Evolutionary conservation across 2,329 filamentous ascomycete genomes (phyloP), one percentile per base, ranked within the genome.

Genomic region (Cercospora sp.): DNA sequence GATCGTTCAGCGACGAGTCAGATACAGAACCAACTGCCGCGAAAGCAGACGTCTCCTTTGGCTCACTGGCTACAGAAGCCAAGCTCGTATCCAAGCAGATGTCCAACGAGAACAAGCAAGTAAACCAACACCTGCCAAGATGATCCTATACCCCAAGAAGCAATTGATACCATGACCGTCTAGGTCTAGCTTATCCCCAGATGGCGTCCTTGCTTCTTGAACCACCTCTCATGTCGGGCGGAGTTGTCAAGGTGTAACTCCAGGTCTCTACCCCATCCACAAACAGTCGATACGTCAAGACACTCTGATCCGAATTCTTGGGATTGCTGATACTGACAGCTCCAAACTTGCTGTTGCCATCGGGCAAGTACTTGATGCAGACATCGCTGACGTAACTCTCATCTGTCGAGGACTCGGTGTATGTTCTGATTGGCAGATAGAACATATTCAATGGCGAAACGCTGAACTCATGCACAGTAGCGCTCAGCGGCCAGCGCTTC

Each of bases 391-490:
- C 89, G 1, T 89, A 85, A 72, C 96, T 93, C 0, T 86, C 87
- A 18, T 66, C 66, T 0, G 74, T 75, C 20, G 73, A 72, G 2
- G 69, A 69, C 79, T 97, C 93, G 72, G 84, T 85, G 79, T 98
- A 99, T 0, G 93, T 94, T 2, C 90, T 86, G 26, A 94, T 82
- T 0, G 95, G 95, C 4, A 95, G 86, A 73, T 95, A 97, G 77
- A 99, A 99, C 85, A 98, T 96, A 77, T 90, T 96, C 62, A 99
- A 79, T 0, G 95, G 95, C 64, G 92, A 95, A 0, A 91, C 93
- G 26, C 92, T 95, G 79, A 97, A 98, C 79, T 99, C 95, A 74
- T 96, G 90, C 0, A 96, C 91, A 0, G 89, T 85, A 1, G 88
- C 86, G 51, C 80, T 85, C 60, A 87, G 81, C 0, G 87, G 84